Evolutionary conservation across 176 grass and related monocot species (phyloP).

Genomic region (Avena eriantha): DNA sequence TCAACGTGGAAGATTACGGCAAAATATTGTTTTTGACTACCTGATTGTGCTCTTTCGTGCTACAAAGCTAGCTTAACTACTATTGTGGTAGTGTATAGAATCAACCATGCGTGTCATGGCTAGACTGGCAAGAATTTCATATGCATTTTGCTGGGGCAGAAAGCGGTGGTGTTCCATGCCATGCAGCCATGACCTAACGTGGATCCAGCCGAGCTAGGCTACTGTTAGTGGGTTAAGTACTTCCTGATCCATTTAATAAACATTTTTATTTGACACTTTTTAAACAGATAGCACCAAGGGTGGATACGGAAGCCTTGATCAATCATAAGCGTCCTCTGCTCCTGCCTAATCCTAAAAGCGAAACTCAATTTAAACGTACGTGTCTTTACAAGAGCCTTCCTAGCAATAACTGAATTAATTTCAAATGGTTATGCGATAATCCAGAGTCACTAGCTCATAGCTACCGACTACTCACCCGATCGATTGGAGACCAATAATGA

Average conservation of each 20-base stretch:
- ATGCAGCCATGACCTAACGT: not conserved
- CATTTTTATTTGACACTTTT: not conserved
- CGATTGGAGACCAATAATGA: conserved; percentile 45
- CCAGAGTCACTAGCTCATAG: conserved; percentile 5
- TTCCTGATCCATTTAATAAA: not conserved
- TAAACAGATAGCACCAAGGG: not conserved
- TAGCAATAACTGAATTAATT: not conserved
- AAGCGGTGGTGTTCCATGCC: not conserved
- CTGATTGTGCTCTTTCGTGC: no score
- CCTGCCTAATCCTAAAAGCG: not conserved
- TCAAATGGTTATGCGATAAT: not conserved
- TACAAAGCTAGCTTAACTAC: no score
- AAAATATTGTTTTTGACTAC: no score
- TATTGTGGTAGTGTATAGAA: no score
- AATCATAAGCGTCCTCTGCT: not conserved
- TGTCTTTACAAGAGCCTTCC: not conserved
- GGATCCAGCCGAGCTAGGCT: not conserved
- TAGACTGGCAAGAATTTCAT: not conserved
- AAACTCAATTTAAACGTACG: not conserved
- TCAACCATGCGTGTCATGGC: no score
- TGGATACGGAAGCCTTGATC: not conserved
- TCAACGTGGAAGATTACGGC: no score
- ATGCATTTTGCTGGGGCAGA: not conserved
- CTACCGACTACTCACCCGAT: conserved; percentile 44
- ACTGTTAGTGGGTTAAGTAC: not conserved